These are phyloP conservation scores for Alloteropsis angusta DNA, from an alignment of 202 grass and related monocot species.

Conservation along the genomic window DNA sequence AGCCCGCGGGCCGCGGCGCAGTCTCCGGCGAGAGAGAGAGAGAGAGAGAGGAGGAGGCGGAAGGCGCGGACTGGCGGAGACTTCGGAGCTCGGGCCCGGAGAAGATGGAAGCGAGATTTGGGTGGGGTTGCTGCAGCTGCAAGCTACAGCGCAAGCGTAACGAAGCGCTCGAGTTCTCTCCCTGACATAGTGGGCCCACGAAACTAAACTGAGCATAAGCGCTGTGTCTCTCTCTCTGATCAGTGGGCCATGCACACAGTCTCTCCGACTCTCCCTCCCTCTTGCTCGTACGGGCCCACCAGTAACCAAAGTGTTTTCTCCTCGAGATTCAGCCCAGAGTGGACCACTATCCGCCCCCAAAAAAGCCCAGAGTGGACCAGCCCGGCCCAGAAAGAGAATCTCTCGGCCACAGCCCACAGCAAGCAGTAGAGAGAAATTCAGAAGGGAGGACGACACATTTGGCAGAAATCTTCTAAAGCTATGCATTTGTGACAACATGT, in stretches of 20 bases:
- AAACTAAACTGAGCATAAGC: not conserved
- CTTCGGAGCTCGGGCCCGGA: not conserved
- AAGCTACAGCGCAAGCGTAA: too few relatives aligned
- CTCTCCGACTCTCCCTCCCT: not conserved
- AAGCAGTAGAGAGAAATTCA: not conserved
- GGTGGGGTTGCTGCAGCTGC: too few relatives aligned
- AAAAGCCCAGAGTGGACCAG: not conserved
- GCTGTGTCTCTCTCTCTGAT: not conserved
- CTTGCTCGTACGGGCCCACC: not conserved
- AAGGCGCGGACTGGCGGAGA: not conserved
- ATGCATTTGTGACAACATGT: slow-evolving; percentile 23
- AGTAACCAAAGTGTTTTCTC: not conserved
- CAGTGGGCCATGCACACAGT: not conserved
- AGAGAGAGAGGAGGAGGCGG: not conserved
- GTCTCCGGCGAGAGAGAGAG: not conserved
- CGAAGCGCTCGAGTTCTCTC: not conserved
- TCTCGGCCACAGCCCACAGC: not conserved
- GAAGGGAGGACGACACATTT: not conserved
- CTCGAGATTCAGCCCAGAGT: not conserved
- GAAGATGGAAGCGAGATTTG: slow-evolving; percentile 18
- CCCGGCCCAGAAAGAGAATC: not conserved
- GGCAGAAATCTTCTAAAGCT: slow-evolving; percentile 26
- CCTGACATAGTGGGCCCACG: not conserved
- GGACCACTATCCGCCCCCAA: not conserved
- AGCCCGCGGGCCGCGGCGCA: not conserved